These are phyloP conservation scores for Globisporangium cystogenes DNA, from an alignment of 352 stramenopile genomes.

Conservation along the genomic window DNA sequence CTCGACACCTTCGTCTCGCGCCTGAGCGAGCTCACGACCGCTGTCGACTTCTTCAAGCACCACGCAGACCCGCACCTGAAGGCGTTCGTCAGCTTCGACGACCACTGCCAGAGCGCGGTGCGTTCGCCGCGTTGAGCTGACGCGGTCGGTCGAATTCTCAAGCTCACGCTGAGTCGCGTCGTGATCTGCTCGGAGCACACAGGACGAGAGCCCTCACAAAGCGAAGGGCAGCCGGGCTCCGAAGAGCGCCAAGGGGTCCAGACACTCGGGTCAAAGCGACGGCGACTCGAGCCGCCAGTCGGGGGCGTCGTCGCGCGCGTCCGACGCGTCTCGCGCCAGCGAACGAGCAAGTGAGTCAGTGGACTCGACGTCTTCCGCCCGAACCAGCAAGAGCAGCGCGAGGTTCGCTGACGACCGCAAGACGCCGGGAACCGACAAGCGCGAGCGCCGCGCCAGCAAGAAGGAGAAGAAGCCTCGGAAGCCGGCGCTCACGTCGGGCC, in stretches of 20 bases:
- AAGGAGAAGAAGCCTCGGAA: constrained; percentile 15
- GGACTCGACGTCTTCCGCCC: neutral
- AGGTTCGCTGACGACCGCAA: no score
- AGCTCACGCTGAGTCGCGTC: neutral
- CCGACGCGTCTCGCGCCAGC: neutral
- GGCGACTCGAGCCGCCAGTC: constrained; percentile 13
- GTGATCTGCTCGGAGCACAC: neutral
- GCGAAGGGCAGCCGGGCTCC: constrained; percentile 12
- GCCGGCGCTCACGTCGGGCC: neutral
- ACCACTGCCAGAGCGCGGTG: constrained; percentile 57
- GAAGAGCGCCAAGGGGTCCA: constrained; percentile 12
- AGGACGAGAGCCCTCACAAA: constrained; percentile 28
- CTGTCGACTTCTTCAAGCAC: constrained; percentile 59
- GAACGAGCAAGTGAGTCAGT: neutral
- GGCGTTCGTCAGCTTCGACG: constrained; percentile 57
- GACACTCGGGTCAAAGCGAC: constrained; percentile 2
- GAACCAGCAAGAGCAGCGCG: constrained; percentile 11
- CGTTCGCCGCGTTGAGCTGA: constrained; percentile 5
- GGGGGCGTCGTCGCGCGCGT: neutral
- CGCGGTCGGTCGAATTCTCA: no score
- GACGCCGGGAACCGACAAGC: constrained; percentile 1
- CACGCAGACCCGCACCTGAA: constrained; percentile 40
- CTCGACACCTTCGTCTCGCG: constrained; percentile 48
- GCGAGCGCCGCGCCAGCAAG: constrained; percentile 12
- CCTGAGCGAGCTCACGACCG: constrained; percentile 29